A percentile compares a stretch with the other conserved stretches of the same genome.
phyloP scores from a whole-genome alignment of 2,329 filamentous ascomycete species.

The Fusarium graminum region DNA sequence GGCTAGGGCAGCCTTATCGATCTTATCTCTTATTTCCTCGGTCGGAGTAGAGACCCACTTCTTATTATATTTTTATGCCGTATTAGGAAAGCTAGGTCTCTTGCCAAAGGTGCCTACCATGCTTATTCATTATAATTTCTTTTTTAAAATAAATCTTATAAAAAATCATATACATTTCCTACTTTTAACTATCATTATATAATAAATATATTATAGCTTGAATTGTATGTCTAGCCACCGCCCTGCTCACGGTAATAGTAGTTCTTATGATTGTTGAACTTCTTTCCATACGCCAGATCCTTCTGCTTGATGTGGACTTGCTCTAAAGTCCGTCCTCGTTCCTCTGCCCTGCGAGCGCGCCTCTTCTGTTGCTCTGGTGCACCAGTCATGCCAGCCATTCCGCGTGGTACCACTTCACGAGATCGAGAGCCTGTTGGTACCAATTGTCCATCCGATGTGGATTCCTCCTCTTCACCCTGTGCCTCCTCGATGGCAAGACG shows the following conservation, averaged over 20 bases:
- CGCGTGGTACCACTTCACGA: slow-evolving; percentile 73
- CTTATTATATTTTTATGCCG: no score
- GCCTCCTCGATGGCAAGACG: slow-evolving; percentile 71
- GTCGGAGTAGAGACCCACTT: no score
- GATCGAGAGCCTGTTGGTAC: slow-evolving; percentile 58
- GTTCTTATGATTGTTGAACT: slow-evolving; percentile 78
- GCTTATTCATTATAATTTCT: no score
- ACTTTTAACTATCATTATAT: no score
- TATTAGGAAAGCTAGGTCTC: no score
- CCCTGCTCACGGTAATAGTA: slow-evolving; percentile 66
- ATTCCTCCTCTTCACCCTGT: slow-evolving; percentile 48
- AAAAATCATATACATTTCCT: no score
- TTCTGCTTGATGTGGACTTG: slow-evolving; percentile 72
- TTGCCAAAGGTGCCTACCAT: no score
- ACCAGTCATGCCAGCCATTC: slow-evolving; percentile 82
- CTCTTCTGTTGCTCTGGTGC: slow-evolving; percentile 81
- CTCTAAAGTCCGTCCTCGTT: slow-evolving; percentile 75
- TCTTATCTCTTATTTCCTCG: no score
- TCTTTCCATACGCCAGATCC: slow-evolving; percentile 78
- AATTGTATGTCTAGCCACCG: slow-evolving; percentile 61
- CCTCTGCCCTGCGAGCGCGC: slow-evolving; percentile 74
- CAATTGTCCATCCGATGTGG: slow-evolving; percentile 52
- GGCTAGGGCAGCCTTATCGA: no score
- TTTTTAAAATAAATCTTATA: no score
- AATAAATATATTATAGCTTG: no score